Base-by-base conservation (phyloP, 208 protist genomes). In the Angomonas deanei region DNA sequence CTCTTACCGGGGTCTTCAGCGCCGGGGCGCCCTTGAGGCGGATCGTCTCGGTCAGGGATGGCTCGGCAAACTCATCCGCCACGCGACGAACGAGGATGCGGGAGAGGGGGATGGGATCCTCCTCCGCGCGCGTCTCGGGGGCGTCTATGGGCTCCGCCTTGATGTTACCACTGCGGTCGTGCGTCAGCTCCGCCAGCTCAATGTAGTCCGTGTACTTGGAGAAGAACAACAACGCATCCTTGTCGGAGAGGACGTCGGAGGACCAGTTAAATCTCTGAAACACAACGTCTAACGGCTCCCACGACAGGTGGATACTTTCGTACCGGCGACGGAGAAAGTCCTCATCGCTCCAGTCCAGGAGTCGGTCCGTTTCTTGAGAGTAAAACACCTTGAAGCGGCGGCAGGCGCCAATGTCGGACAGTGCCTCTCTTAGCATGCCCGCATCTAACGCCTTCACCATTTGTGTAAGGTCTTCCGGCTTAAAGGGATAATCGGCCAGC, bases 291-390 rank as follows among this genome's bases (percentile, higher is more conserved):
- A 92, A 74, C 17, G 84, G 86, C 72, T 96, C 86, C 89, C 89
- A 96, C 60, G 89, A 96, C 34, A 93, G 31, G 57, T 96, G 89
- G 66, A 96, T 85, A 55, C 89, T 91, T 70, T 96, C 89, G 71
- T 96, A 96, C 58, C 89, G 89, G 52, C 86, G 84, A 15, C 89
- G 89, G 13, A 96, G 76, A 64, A 96, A 96, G 61, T 93, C 86
- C 68, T 96, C 86, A 27, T 78, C 72, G 4, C 84, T 91, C 86
- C 89, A 96, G 76, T 96, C 89, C 10, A 96, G 68, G 32, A 96
- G 49, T 36, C 91, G 66, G 50, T 90, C 80, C 11, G 82, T 93
- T 69, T 90, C 82, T 13, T 67, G 61, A 5, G 89, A 96, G 61
- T 75, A 75, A 70, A 90, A 96, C 28, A 96, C 57, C 65, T 90